Evolutionary conservation across 805 yeast species (phyloP).

Genomic region (Lipomyces japonicus): DNA sequence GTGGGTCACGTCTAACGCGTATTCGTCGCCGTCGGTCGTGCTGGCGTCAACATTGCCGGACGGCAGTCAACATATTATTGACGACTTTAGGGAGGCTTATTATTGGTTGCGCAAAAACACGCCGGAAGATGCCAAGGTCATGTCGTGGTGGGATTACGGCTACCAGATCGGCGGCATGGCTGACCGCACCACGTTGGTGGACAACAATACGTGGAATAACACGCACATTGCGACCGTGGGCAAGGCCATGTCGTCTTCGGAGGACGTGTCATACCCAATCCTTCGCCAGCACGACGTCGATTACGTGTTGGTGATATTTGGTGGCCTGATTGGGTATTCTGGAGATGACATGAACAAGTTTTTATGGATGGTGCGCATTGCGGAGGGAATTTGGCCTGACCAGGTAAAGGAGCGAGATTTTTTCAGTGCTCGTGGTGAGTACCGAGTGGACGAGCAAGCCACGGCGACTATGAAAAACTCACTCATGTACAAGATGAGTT

Average conservation of each 20-base stretch:
- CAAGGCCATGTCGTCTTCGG: conserved; percentile 90
- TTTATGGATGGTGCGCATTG: conserved; percentile 96
- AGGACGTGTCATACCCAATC: conserved; percentile 83
- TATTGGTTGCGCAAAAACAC: conserved; percentile 99
- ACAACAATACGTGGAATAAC: conserved; percentile 98
- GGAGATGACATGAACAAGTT: conserved; percentile 97
- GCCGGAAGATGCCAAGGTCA: conserved; percentile 88
- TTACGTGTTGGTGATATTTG: conserved; percentile 87
- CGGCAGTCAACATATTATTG: conserved; percentile 80
- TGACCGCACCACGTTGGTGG: conserved; percentile 95
- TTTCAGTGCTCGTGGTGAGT: conserved; percentile 84
- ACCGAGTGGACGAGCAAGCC: conserved; percentile 78
- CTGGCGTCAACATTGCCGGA: conserved; percentile 78
- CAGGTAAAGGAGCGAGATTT: conserved; percentile 81
- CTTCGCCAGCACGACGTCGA: conserved; percentile 91
- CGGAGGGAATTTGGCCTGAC: conserved; percentile 99
- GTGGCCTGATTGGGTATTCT: conserved; percentile 87
- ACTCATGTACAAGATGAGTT: conserved; percentile 91
- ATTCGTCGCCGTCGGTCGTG: conserved; percentile 97
- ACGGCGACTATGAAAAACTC: conserved; percentile 82
- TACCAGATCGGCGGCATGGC: conserved; percentile 99
- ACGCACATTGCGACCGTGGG: conserved; percentile 99
- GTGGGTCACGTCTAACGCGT: conserved; percentile 94
- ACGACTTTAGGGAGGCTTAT: conserved; percentile 97
- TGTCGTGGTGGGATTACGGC: conserved; percentile 99